These are phyloP conservation scores for Aspergillus sp. DNA, from an alignment of 2,329 filamentous ascomycete species.

Conservation along the genomic window DNA sequence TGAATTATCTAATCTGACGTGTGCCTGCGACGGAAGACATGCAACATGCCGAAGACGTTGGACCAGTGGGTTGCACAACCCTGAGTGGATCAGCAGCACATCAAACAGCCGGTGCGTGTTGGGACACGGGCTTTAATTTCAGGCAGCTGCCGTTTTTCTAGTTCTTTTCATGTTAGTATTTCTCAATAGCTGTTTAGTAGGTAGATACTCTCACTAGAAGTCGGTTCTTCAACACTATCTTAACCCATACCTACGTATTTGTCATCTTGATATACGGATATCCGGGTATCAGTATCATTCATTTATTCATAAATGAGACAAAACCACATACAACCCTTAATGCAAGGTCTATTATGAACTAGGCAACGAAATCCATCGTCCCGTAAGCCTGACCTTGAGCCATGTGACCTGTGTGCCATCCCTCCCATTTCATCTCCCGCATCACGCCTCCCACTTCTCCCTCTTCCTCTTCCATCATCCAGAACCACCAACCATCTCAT, in stretches of 20 bases:
- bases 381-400: background rate
- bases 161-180: background rate
- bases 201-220: no score
- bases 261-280: background rate
- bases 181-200: no score
- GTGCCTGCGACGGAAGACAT: background rate
- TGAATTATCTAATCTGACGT: background rate
- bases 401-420: background rate
- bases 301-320: background rate
- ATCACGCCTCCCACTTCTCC: background rate
- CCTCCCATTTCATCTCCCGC: background rate
- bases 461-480: no score
- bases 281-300: background rate
- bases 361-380: background rate
- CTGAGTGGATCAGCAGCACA: background rate
- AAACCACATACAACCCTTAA: background rate
- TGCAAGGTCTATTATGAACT: no score
- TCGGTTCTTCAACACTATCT: no score
- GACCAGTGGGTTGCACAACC: background rate
- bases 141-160: no score
- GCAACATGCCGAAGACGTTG: background rate
- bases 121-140: no score
- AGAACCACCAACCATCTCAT: background rate
- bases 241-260: background rate
- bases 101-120: background rate